Evolutionary conservation across 768 basidiomycete genomes (phyloP).

Genomic region (Podaxis sp.): DNA sequence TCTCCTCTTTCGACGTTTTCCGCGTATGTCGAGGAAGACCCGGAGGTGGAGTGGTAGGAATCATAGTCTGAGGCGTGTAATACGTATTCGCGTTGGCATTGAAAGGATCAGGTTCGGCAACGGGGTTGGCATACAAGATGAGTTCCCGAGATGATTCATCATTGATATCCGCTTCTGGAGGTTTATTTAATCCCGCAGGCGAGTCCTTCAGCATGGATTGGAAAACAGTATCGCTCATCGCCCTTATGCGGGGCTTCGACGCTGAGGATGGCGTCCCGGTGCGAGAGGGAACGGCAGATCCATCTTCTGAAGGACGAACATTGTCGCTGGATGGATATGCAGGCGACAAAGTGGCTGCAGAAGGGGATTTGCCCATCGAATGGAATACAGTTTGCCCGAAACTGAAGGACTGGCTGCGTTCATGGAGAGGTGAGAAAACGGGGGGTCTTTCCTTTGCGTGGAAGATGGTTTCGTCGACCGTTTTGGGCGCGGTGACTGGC

Average conservation of each 20-base stretch:
- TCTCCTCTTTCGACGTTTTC: conserved; percentile 70
- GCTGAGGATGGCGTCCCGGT: conserved; percentile 23
- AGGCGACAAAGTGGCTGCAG: conserved; percentile 22
- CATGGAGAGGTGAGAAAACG: conserved; percentile 39
- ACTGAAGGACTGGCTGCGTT: conserved; percentile 69
- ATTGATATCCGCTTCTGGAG: conserved; percentile 65
- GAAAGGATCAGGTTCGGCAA: conserved; percentile 68
- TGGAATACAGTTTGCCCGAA: conserved; percentile 65
- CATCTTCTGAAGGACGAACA: conserved; percentile 18
- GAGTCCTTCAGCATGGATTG: conserved; percentile 52
- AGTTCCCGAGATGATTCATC: conserved; percentile 52
- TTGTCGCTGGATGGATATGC: conserved; percentile 32
- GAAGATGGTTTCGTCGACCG: conserved; percentile 46
- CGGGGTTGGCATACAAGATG: conserved; percentile 42
- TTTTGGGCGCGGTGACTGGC: conserved; percentile 20
- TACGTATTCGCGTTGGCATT: conserved; percentile 71
- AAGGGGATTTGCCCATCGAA: conserved; percentile 37
- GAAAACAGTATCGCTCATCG: conserved; percentile 65
- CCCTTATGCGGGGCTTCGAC: conserved; percentile 47
- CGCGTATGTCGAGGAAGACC: conserved; percentile 45
- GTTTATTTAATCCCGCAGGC: conserved; percentile 21
- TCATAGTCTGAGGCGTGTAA: conserved; percentile 73
- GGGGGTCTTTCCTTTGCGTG: conserved; percentile 41
- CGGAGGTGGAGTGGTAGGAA: conserved; percentile 64
- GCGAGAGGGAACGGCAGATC: conserved; percentile 11